Percentiles rank a stretch among this genome's conserved stretches.
Evolutionary conservation across 2,329 filamentous ascomycete genomes (phyloP).

Genomic region (Microdochium bolleyi): DNA sequence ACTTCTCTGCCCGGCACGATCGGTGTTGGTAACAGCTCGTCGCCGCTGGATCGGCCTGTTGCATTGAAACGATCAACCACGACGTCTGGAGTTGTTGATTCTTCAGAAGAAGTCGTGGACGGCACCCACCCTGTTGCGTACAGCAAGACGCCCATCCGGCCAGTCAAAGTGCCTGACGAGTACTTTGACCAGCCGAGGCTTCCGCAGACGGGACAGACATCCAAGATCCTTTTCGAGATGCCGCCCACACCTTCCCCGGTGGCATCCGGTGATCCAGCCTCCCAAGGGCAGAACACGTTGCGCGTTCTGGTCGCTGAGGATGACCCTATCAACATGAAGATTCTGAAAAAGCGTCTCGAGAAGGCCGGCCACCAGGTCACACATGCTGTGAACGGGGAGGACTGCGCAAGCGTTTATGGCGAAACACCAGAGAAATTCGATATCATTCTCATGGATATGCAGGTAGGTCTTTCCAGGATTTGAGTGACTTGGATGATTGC

Average conservation of each 20-base stretch:
- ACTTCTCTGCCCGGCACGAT: slow-evolving; percentile 5
- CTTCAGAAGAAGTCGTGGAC: slow-evolving; percentile 7
- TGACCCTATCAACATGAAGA: slow-evolving; percentile 78
- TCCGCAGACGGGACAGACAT: slow-evolving; percentile 20
- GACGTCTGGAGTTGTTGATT: background rate
- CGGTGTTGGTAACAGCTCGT: background rate
- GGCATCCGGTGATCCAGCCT: slow-evolving; percentile 6
- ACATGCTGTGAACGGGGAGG: slow-evolving; percentile 75
- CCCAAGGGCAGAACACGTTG: slow-evolving; percentile 23
- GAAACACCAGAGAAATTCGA: slow-evolving; percentile 60
- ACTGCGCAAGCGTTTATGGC: slow-evolving; percentile 65
- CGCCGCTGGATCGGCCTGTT: slow-evolving; percentile 1
- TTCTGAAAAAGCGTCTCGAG: slow-evolving; percentile 72
- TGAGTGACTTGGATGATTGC: slow-evolving; percentile 1
- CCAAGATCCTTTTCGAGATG: slow-evolving; percentile 31
- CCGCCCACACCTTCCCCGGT: background rate
- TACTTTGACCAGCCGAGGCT: slow-evolving; percentile 23
- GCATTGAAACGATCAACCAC: slow-evolving; percentile 3
- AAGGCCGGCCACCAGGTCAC: slow-evolving; percentile 65
- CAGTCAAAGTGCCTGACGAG: slow-evolving; percentile 41
- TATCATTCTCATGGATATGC: slow-evolving; percentile 86
- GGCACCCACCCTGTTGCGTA: slow-evolving; percentile 33
- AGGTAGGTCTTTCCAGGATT: slow-evolving; percentile 46
- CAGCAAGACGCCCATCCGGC: slow-evolving; percentile 34
- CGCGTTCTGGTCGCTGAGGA: slow-evolving; percentile 77